Conservation (phyloP, 2,329 filamentous ascomycete species). For the Talaromyces sp. region DNA sequence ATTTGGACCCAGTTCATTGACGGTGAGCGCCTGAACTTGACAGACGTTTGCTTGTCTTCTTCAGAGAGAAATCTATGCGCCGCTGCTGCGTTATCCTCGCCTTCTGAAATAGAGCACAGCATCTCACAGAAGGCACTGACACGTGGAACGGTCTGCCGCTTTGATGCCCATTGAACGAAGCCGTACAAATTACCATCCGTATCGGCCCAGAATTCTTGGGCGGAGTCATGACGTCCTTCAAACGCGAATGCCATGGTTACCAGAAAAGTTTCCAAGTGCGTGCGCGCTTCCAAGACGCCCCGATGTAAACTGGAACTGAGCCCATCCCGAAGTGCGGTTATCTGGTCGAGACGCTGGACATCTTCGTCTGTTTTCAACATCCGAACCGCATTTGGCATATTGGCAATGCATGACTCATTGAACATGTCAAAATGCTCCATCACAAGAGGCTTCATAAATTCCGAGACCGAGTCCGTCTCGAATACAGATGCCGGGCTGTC, state of each 20-base stretch:
- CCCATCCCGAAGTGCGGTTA: conserved; percentile 43
- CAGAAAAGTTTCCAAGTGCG: conserved; percentile 77
- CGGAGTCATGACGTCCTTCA: conserved; percentile 76
- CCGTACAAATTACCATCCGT: conserved; percentile 89
- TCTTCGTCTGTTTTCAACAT: conserved; percentile 85
- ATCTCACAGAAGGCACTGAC: conserved; percentile 97
- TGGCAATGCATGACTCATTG: conserved; percentile 86
- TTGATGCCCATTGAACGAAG: conserved; percentile 95
- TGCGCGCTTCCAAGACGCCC: conserved; percentile 44
- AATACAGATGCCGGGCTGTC: conserved; percentile 66
- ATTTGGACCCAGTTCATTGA: conserved; percentile 92
- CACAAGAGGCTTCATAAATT: conserved; percentile 65
- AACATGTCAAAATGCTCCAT: conserved; percentile 82
- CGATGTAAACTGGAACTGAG: conserved; percentile 38
- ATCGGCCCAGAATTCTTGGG: conserved; percentile 85
- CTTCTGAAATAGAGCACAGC: conserved; percentile 79
- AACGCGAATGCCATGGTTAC: conserved; percentile 89
- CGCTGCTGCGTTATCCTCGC: conserved; percentile 72
- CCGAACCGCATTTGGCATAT: conserved; percentile 86
- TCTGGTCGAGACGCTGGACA: conserved; percentile 57
- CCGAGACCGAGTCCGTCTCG: conserved; percentile 64
- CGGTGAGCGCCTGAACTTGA: conserved; percentile 74
- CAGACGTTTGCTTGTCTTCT: conserved; percentile 67
- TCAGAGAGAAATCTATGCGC: conserved; percentile 88
- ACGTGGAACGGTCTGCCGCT: conserved; percentile 88